Evolutionary conservation across 73 alveolate species (phyloP).

Genomic region (Tetrahymena malaccensis): DNA sequence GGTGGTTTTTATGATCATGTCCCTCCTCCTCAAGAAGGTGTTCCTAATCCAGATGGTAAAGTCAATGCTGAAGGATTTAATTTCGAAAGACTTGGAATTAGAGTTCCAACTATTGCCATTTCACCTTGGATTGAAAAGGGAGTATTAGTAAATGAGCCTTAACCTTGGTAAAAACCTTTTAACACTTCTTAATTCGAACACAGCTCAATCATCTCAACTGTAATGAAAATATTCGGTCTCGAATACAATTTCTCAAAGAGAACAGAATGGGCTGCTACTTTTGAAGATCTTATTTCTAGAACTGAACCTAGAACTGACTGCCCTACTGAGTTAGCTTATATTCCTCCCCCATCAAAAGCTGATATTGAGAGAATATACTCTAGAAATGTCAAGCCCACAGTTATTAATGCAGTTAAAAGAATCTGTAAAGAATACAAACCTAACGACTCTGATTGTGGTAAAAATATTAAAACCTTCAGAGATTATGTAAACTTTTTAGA

Average conservation of each 20-base stretch:
- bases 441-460: neutral
- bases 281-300: neutral
- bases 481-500: neutral
- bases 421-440: neutral
- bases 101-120: neutral
- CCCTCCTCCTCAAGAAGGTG: neutral
- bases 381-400: neutral
- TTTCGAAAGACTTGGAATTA: neutral
- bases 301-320: neutral
- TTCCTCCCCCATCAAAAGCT: neutral
- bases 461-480: neutral
- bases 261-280: slow-evolving; percentile 9
- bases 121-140: neutral
- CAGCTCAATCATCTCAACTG: neutral
- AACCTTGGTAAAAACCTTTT: neutral
- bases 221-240: neutral
- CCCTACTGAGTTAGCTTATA: neutral
- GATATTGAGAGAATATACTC: neutral
- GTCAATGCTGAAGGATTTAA: neutral
- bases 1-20: neutral
- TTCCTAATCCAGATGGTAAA: neutral
- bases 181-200: neutral
- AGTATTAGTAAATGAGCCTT: neutral
- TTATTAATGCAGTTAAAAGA: neutral
- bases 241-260: neutral